These are phyloP conservation scores for Colletotrichum navitas DNA, from an alignment of 2,329 filamentous ascomycete genomes.

Conservation along the genomic window DNA sequence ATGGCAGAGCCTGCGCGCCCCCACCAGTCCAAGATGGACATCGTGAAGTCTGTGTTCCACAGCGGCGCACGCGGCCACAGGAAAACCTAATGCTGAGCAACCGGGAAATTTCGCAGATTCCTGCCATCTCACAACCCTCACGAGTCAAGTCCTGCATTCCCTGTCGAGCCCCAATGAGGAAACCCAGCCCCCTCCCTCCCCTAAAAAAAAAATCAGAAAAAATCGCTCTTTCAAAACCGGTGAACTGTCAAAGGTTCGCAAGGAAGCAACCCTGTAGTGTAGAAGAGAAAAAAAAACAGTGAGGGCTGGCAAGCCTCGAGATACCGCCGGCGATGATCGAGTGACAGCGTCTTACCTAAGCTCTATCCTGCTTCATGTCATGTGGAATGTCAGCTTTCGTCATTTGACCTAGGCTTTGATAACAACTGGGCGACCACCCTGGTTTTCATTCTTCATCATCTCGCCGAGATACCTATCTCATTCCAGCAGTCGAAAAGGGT, in stretches of 20 bases:
- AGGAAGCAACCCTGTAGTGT: not conserved
- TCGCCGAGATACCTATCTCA: not conserved
- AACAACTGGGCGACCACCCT: not conserved
- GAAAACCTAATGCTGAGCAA: conserved; percentile 5
- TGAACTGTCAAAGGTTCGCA: not conserved
- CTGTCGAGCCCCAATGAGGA: conserved; percentile 3
- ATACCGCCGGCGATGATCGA: not conserved
- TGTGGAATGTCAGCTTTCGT: conserved; percentile 27
- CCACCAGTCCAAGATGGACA: conserved; percentile 8
- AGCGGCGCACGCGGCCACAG: not conserved
- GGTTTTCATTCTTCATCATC: not conserved
- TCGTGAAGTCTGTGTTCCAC: conserved; percentile 13
- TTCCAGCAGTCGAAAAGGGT: not conserved
- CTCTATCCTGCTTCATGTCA: not conserved
- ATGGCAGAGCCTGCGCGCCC: not conserved
- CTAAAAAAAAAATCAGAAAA: too few species aligned
- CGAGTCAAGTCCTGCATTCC: conserved; percentile 12
- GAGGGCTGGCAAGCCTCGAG: not conserved
- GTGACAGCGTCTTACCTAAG: conserved; percentile 8
- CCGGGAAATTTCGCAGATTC: conserved; percentile 18
- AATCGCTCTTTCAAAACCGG: not conserved
- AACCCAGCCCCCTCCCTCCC: not conserved
- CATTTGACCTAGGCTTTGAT: conserved; percentile 20
- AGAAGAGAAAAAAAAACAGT: not conserved
- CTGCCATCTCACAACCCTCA: not conserved